Base-by-base conservation (phyloP, 345 rosid species). In the Citrus mangshanensis region DNA sequence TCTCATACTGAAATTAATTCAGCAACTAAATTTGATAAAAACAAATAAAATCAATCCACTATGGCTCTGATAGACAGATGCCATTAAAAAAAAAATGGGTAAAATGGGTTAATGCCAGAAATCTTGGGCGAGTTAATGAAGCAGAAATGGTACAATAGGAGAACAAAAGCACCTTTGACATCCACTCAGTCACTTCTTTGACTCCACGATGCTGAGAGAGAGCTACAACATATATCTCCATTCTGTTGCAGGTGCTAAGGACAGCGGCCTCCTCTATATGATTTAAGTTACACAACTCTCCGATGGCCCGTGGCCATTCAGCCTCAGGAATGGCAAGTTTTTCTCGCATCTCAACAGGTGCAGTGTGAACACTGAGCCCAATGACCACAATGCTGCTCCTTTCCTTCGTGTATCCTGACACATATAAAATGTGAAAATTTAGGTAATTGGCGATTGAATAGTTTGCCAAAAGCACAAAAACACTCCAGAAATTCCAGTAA, bases 251-350 rank as follows among this genome's bases (percentile, higher is more conserved):
- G 24, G 97, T 92, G 84, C 97, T 92, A 66, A 92, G 97, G 10
- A 92, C 93, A 69, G 97, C 93, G 73, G 94, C 94, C 83, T 90
- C 94, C 78, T 91, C 93, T 16, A 96, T 94, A 75, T 96, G 99
- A 86, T 96, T 96, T 87, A 96, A 89, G 76, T 79, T 80, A 60
- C 98, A 96, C 18, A 94, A 84, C 80, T 94, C 98, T 34, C 78
- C 93, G n/a, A 91, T 92, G 64, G 92, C 94, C 83, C 91, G 84
- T 12, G 94, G 94, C 97, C 93, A 92, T 78, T 92, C 97, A 70
- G 97, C 92, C 82, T 92, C 97, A 0, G 97, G 94, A 56, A 91
- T 91, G 66, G 94, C 94, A 22, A 92, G 90, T 83, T 92, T 92
- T 82, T 92, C 97, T 42, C 93, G 92, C 92, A 92, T 89, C 81